Percentiles rank a stretch among this genome's conserved stretches.
Conservation (phyloP, 441 rosid species). For the Breynia disticha region DNA sequence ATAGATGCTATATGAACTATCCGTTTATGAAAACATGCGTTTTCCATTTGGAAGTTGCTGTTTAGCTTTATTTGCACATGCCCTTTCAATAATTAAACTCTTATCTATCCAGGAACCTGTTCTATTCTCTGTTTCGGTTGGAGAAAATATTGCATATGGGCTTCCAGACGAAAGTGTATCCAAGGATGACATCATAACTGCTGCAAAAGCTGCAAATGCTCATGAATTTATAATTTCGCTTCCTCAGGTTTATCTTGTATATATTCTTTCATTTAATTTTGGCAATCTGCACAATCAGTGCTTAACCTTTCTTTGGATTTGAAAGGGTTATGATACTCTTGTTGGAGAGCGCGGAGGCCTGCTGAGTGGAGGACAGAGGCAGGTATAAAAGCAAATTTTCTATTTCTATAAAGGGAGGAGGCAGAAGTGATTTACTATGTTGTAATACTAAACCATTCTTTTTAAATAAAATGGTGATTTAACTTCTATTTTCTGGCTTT, state of each 20-base stretch:
- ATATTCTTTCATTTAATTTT: constrained; percentile 10
- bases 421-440: background rate
- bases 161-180: constrained; percentile 85
- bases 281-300: constrained; percentile 6
- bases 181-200: constrained; percentile 76
- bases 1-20: background rate
- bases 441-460: background rate
- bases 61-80: background rate
- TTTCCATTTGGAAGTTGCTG: background rate
- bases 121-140: constrained; percentile 82
- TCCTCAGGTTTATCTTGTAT: constrained; percentile 50
- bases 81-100: background rate
- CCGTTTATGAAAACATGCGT: background rate
- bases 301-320: constrained; percentile 20
- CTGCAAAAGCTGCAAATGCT: constrained; percentile 97
- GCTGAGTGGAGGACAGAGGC: constrained; percentile 95
- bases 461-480: constrained; percentile 4
- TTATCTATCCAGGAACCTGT: constrained; percentile 64
- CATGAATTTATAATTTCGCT: constrained; percentile 88
- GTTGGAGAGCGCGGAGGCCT: constrained; percentile 96
- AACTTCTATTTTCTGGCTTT: constrained; percentile 12
- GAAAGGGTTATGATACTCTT: constrained; percentile 80
- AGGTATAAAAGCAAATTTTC: constrained; percentile 30
- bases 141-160: constrained; percentile 95
- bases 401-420: background rate